Evolutionary conservation across 345 rosid species (phyloP).

Genomic region (Cochlearia excelsa): DNA sequence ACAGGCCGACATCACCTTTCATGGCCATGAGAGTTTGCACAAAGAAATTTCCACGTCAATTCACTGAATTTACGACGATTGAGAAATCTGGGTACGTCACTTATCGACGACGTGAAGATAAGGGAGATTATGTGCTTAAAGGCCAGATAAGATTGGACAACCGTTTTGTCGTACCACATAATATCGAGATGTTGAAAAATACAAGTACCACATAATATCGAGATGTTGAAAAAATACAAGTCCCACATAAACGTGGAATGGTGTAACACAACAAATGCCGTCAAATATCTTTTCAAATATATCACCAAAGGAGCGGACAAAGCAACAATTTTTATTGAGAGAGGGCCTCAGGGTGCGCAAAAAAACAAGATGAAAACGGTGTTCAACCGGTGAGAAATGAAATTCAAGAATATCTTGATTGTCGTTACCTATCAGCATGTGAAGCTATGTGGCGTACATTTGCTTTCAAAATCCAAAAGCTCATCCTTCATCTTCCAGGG

Average conservation of each 20-base stretch:
- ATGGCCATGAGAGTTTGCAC: neutral
- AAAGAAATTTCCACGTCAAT: neutral
- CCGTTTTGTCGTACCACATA: neutral
- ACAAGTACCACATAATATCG: too few species aligned
- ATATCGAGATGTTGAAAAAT: neutral
- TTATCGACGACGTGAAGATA: neutral
- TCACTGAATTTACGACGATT: neutral
- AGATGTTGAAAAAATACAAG: neutral
- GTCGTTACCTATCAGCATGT: too few species aligned
- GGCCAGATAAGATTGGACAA: neutral
- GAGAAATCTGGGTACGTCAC: neutral
- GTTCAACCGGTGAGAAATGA: too few species aligned
- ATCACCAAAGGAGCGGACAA: neutral
- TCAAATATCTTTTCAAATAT: slow-evolving; percentile 2
- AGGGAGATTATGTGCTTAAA: neutral
- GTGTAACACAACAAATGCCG: neutral
- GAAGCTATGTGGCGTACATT: too few species aligned
- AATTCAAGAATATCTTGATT: too few species aligned
- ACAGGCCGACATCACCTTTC: neutral
- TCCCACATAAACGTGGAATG: neutral
- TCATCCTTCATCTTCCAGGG: too few species aligned
- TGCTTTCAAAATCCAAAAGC: too few species aligned
- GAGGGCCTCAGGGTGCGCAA: neutral
- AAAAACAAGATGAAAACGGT: too few species aligned
- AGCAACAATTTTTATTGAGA: neutral